phyloP scores from a whole-genome alignment of 2,329 filamentous ascomycete species.

The Hymenotorrendiella dingleyae region DNA sequence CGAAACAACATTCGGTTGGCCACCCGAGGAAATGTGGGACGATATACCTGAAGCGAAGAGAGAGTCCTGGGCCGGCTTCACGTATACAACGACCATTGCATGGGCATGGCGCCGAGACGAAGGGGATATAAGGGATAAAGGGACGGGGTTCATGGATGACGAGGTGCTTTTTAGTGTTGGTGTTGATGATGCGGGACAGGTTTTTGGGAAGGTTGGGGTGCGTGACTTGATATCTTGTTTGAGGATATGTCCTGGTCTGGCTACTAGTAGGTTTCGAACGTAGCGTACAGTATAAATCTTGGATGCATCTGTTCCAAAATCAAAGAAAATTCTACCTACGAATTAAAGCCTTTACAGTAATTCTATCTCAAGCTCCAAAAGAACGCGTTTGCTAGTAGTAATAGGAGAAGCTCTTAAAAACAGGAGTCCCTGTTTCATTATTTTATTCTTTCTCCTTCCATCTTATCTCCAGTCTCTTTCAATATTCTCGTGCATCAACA shows the following conservation, averaged over 20 bases:
- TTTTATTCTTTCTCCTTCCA: too few species aligned
- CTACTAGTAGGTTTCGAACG: too few species aligned
- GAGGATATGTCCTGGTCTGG: conserved; percentile 49
- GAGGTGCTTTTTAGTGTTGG: conserved; percentile 36
- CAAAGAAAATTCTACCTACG: too few species aligned
- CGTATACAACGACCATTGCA: conserved; percentile 35
- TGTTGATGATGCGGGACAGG: conserved; percentile 32
- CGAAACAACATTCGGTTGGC: conserved; percentile 33
- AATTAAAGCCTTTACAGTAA: too few species aligned
- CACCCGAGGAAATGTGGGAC: conserved; percentile 31
- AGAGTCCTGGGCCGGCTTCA: conserved; percentile 30
- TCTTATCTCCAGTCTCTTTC: too few species aligned
- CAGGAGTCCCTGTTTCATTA: too few species aligned
- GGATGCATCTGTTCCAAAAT: too few species aligned
- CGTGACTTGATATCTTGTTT: conserved; percentile 32
- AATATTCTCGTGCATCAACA: too few species aligned
- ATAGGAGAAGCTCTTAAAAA: too few species aligned
- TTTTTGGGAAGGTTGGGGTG: conserved; percentile 30
- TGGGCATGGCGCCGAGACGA: conserved; percentile 32
- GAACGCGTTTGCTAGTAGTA: too few species aligned
- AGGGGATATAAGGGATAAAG: conserved; percentile 30
- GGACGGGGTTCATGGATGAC: conserved; percentile 33
- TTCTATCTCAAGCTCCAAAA: too few species aligned
- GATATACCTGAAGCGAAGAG: conserved; percentile 21
- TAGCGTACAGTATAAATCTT: too few species aligned